These are phyloP conservation scores for Fusarium cicatricum DNA, from an alignment of 2,329 filamentous ascomycete species.

Conservation along the genomic window DNA sequence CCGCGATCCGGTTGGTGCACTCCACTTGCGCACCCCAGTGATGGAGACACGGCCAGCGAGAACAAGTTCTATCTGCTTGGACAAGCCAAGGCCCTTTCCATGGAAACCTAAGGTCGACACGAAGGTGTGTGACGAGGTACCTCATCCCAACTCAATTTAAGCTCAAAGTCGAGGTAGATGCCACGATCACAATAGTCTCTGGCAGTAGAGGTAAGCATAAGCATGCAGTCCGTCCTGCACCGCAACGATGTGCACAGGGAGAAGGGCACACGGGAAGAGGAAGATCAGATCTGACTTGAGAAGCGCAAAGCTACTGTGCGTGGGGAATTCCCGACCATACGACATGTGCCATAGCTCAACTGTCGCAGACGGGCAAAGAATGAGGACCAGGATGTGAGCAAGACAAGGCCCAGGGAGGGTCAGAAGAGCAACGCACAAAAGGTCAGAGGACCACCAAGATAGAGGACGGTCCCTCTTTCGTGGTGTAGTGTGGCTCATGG, in stretches of 20 bases:
- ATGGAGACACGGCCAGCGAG: constrained; percentile 3
- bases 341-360: constrained; percentile 15
- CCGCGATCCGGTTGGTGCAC: constrained; percentile 30
- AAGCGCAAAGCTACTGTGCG: constrained; percentile 13
- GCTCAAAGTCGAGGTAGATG: constrained; percentile 5
- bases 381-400: constrained; percentile 15
- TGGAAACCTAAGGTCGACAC: constrained; percentile 24
- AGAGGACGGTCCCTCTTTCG: constrained; percentile 19
- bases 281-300: constrained; percentile 11
- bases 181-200: constrained; percentile 1
- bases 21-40: constrained; percentile 22
- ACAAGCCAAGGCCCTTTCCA: constrained; percentile 26
- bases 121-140: constrained; percentile 12
- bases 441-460: constrained; percentile 30
- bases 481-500: constrained; percentile 34
- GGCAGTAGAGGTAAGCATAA: not conserved
- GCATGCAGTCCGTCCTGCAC: constrained; percentile 4
- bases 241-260: constrained; percentile 19
- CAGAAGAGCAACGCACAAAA: constrained; percentile 30
- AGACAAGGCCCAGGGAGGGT: constrained; percentile 23
- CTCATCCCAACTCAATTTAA: not conserved
- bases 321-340: constrained; percentile 28
- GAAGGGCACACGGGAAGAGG: constrained; percentile 11
- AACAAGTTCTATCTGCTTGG: constrained; percentile 1
- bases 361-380: constrained; percentile 27